Base-by-base conservation (phyloP, 2,329 filamentous ascomycete species). In the Stemphylium lycopersici region DNA sequence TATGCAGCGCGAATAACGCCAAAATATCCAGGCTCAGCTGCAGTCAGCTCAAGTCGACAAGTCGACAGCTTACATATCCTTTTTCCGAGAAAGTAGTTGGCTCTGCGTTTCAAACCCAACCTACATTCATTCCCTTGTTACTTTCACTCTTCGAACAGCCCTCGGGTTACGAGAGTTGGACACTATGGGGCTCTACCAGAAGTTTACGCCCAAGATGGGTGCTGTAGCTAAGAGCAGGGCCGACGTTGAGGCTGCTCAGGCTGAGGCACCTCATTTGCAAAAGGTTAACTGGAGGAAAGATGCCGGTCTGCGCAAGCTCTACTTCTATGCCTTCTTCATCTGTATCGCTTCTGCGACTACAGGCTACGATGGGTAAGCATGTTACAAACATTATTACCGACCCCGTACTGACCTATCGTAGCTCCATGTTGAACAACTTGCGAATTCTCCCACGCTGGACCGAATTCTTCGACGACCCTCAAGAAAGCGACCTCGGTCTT, bases 331-430 rank as follows among this genome's bases (percentile, higher is more conserved):
- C 45, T 71, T 80, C 59, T 71, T 83, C 48, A 79, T 83, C 48
- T 83, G 79, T 62, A 72, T 84, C 60, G 81, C 80, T 43, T 84
- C 83, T 24, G 83, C 83, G 12, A 84, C 83, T 32, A 84, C 82
- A 33, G 80, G 81, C 64, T 83, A 83, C 69, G 80, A 84, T 79
- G 80, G 80, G 81, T 83, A 74, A 56, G 77, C 50, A 31, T 22
- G 5, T 13, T 15, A 4, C 6, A 10, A 6, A 7, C 32, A 13
- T 39, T 22, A 20, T 13, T 36, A 5, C 31, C 50, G 13, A 20
- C n/a, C 3, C 12, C 26, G 12, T 15, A 29, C 32, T 60, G 40
- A 62, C 41, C 15, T 12, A 38, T 13, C 31, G 18, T 68, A 80
- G 67, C 66, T 78, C 67, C 62, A 76, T 78, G 70, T 64, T 79